These are phyloP conservation scores for Cladosporium sphaerospermum DNA, from an alignment of 2,329 filamentous ascomycete species.

Conservation along the genomic window DNA sequence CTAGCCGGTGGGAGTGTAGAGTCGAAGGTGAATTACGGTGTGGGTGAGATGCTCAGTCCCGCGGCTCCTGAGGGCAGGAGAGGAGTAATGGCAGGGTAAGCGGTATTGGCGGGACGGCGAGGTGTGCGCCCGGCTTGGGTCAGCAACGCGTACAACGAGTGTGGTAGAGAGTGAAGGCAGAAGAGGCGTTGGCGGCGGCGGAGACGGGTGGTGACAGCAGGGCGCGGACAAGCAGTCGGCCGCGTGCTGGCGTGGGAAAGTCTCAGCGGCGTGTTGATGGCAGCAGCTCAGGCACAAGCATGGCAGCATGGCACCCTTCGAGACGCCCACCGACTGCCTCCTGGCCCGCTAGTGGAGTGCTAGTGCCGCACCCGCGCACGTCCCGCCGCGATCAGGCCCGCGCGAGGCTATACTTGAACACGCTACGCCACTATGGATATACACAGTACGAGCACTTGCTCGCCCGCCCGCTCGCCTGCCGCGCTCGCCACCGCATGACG, in stretches of 20 bases:
- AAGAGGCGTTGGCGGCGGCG: no score
- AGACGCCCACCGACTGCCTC: background rate
- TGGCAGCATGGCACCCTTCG: background rate
- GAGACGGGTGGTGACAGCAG: no score
- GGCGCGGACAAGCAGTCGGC: no score
- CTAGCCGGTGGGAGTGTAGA: background rate
- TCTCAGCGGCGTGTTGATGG: background rate
- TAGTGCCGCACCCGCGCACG: no score
- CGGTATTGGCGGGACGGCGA: background rate
- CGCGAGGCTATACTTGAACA: background rate
- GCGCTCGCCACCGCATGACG: no score
- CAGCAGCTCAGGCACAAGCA: background rate
- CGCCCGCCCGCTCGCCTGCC: no score
- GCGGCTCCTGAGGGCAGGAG: background rate
- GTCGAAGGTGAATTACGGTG: background rate
- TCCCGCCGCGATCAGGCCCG: no score
- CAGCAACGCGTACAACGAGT: background rate
- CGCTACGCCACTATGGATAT: background rate
- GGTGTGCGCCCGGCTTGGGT: background rate
- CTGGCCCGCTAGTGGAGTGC: background rate
- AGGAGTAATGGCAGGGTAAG: background rate
- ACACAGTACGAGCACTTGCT: no score
- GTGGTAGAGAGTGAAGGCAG: background rate
- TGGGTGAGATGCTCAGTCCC: background rate
- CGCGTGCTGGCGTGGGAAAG: background rate